Evolutionary conservation across 345 rosid genomes (phyloP), one percentile per base, ranked within the genome.

Genomic region (Hevea brasiliensis): DNA sequence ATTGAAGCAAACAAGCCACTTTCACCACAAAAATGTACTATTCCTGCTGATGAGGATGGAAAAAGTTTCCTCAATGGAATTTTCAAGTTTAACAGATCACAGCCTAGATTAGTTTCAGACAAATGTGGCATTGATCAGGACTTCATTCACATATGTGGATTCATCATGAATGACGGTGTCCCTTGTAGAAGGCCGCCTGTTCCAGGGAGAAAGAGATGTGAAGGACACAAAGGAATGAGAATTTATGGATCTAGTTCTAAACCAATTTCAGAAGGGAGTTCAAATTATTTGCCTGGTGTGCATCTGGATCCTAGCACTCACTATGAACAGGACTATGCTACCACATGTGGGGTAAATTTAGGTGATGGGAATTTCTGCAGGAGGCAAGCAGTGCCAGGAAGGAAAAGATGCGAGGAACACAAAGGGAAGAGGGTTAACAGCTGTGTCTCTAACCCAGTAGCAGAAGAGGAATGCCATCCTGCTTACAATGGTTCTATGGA

Each of bases 151-250:
- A 75, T 74, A 41, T 88, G 97, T 81, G 92, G 92, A 73, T 85
- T 89, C 27, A 21, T 76, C 72, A 69, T 80, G 73, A 80, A 69
- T 64, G 84, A 86, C 53, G 93, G 88, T 51, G 73, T 78, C 48
- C 26, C 71, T 48, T 92, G 97, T 76, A 67, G n/a, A 65, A 76
- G 27, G 68, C 82, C 74, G 8, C 90, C 91, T 10, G 79, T 82
- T n/a, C 71, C 63, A 65, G 89, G 94, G 61, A 86, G 89, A 81
- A 88, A 87, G 76, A 89, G 97, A 77, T 94, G 98, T 35, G 44
- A 79, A 21, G 81, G 83, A 67, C 96, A 92, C 71, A 89, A 88
- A 76, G 90, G 95, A 51, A 87, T 76, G 86, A 81, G 85, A 84
- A 61, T 77, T 69, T 71, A 51, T 60, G 76, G 78, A 65, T 70